phyloP scores from a whole-genome alignment of 225 moss, liverwort and hornwort species.

The Polytrichum commune region DNA sequence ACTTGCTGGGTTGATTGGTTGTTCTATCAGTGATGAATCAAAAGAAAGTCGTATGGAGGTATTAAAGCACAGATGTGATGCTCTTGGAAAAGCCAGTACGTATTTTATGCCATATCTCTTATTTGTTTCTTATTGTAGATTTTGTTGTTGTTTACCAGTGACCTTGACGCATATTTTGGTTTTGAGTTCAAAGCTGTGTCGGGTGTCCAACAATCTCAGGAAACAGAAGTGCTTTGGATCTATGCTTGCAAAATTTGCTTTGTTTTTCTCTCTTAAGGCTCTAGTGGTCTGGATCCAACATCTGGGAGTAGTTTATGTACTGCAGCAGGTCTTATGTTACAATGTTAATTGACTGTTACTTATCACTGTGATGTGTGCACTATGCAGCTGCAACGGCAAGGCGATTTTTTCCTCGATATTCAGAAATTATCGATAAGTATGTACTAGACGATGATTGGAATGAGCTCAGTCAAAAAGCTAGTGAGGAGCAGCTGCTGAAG shows the following conservation, averaged over 20 bases:
- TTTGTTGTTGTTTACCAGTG: too few species aligned
- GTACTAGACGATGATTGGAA: constrained; percentile 48
- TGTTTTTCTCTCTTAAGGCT: too few species aligned
- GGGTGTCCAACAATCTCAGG: too few species aligned
- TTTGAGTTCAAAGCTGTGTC: too few species aligned
- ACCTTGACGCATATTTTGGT: too few species aligned
- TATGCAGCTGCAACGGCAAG: constrained; percentile 49
- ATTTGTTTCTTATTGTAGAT: too few species aligned
- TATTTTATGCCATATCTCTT: background rate
- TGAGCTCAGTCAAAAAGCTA: constrained; percentile 18
- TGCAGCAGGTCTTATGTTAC: background rate
- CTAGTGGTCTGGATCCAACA: too few species aligned
- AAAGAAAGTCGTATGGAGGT: background rate
- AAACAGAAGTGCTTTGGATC: too few species aligned
- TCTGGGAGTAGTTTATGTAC: too few species aligned
- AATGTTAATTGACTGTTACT: background rate
- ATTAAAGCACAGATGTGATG: constrained; percentile 1
- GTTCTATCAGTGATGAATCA: background rate
- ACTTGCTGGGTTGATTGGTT: background rate
- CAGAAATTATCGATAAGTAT: constrained; percentile 45
- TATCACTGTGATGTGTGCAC: background rate
- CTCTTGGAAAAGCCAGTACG: constrained; percentile 6
- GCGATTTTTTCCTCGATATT: constrained; percentile 52
- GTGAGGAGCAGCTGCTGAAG: constrained; percentile 36
- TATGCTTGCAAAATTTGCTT: too few species aligned